Base-by-base conservation (phyloP, 164 flowering plant species). In the Piper longum region DNA sequence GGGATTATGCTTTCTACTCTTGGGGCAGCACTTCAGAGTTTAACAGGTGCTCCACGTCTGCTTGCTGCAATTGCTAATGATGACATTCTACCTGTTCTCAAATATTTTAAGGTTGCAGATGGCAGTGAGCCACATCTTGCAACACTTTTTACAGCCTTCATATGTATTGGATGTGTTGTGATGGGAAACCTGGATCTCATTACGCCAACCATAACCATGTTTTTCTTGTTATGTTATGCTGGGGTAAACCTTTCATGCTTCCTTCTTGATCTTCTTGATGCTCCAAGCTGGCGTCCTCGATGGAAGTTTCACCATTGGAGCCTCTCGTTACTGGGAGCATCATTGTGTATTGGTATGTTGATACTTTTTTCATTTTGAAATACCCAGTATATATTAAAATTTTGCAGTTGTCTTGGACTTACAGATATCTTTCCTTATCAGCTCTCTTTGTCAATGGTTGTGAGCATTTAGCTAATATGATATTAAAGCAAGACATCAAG, bases 31-130 rank as follows among this genome's bases (percentile, higher is more conserved):
- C 95, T 93, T 72, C 99, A 93, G 62, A 85, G 97, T 80, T 66
- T 93, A 67, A 83, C 89, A 40, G 99, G 99, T 55, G 99, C 99
- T 12, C 99, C 99, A 16, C 95, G 96, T 43, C 74, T 93, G 61
- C 92, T 93, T 68, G 99, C 99, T 54, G 99, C 99, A n/a, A 93
- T 93, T 70, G 97, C 99, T 57, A 93, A 93, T 77, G 99, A 93
- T 84, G 97, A 93, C 70, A 93, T 90, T 59, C 78, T 93, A 16
- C 99, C 99, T 57, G 81, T 93, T 71, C 92, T 93, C 57, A 88
- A 93, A 54, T 93, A 90, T 76, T 93, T 93, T 70, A 93, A 82
- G 77, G 96, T 83, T 74, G 88, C 82, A 41, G 99, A 93, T 64
- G 97, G 96, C 62, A 70, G 64, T 69, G 97, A 93, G 68, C 99